A percentile compares a stretch with the other conserved stretches of the same genome.
Evolutionary conservation across 2,329 filamentous ascomycete genomes (phyloP).

Genomic region (Cryphonectria naterciae): DNA sequence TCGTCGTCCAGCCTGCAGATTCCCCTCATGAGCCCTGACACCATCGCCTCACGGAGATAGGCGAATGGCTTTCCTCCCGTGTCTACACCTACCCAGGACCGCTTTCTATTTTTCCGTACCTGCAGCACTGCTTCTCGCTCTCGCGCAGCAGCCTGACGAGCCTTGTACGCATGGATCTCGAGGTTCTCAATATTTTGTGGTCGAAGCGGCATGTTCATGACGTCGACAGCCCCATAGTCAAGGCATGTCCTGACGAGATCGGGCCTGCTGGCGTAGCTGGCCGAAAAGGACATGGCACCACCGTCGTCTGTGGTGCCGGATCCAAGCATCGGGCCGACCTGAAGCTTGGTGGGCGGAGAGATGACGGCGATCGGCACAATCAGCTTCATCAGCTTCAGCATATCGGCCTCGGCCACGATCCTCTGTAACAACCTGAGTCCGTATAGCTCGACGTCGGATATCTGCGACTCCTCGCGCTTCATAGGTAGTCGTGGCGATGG

Average conservation of each 20-base stretch:
- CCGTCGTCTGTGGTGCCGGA: constrained; percentile 9
- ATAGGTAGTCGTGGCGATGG: constrained; percentile 33
- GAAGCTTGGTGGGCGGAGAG: constrained; percentile 23
- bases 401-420: constrained; percentile 61
- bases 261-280: constrained; percentile 15
- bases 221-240: constrained; percentile 84
- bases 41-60: constrained; percentile 91
- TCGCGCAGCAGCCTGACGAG: constrained; percentile 74
- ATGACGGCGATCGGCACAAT: constrained; percentile 61
- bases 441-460: constrained; percentile 54
- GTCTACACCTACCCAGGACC: constrained; percentile 88
- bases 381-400: constrained; percentile 59
- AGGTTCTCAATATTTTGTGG: constrained; percentile 74
- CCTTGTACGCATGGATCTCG: constrained; percentile 81
- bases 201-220: constrained; percentile 79
- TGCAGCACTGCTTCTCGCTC: constrained; percentile 75
- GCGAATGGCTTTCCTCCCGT: constrained; percentile 80
- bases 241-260: constrained; percentile 63
- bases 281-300: constrained; percentile 11
- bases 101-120: constrained; percentile 75
- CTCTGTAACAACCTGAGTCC: constrained; percentile 59
- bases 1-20: constrained; percentile 75
- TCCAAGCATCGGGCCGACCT: constrained; percentile 14
- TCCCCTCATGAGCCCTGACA: constrained; percentile 84
- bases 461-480: constrained; percentile 38